A percentile compares a stretch with the other conserved stretches of the same genome.
These are phyloP conservation scores for Potentilla sterilis DNA, from an alignment of 306 rosid species.

Conservation along the genomic window DNA sequence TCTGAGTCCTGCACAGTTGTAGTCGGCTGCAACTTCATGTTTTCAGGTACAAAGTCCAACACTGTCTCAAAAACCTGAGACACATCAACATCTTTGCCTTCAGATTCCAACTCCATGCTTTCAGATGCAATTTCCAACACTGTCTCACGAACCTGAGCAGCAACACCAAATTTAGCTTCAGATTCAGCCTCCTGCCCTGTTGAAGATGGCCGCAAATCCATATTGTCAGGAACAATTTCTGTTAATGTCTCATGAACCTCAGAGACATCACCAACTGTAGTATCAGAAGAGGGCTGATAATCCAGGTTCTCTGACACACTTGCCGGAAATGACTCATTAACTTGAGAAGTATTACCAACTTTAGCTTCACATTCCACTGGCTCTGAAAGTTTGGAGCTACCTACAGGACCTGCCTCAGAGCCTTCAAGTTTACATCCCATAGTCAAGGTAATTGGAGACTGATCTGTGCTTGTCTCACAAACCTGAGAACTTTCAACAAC, in stretches of 20 bases:
- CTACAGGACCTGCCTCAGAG: conserved; percentile 14
- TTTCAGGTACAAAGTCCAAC: neutral
- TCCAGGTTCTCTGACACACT: neutral
- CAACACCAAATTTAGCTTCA: conserved; percentile 24
- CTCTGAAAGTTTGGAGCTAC: neutral
- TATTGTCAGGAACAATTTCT: neutral
- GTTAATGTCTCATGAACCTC: conserved; percentile 10
- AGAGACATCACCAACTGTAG: neutral
- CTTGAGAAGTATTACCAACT: conserved; percentile 2
- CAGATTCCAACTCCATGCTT: neutral
- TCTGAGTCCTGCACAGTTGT: conserved; percentile 7
- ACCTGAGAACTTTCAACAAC: conserved; percentile 22
- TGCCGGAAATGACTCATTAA: neutral
- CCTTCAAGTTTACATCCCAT: neutral
- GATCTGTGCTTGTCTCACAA: conserved; percentile 11
- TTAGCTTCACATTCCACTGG: neutral
- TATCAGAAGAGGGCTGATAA: neutral
- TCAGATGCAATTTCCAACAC: neutral
- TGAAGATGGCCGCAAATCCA: neutral
- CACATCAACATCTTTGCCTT: neutral
- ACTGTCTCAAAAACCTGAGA: neutral
- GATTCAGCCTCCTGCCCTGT: neutral
- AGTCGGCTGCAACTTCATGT: neutral
- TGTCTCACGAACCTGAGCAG: conserved; percentile 15
- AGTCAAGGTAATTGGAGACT: neutral